These are phyloP conservation scores for Colletotrichum ledebouriae DNA, from an alignment of 2,329 filamentous ascomycete species.

Conservation along the genomic window DNA sequence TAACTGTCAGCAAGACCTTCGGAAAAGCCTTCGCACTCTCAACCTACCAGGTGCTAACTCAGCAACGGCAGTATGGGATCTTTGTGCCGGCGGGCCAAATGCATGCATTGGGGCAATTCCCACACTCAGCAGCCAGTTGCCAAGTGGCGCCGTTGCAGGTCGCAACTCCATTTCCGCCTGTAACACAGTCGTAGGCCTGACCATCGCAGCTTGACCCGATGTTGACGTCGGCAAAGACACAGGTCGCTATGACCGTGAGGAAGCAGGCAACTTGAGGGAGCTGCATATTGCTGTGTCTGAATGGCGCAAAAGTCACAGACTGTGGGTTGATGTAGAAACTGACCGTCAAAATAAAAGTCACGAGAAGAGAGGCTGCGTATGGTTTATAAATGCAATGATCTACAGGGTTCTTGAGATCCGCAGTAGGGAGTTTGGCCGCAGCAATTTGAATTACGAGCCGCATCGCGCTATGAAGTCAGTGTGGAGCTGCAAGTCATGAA, in stretches of 20 bases:
- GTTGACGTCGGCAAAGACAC: constrained; percentile 3
- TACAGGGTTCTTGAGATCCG: no score
- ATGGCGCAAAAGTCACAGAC: not conserved
- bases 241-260: constrained; percentile 1
- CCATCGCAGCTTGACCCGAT: constrained; percentile 14
- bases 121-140: constrained; percentile 17
- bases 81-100: not conserved
- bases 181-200: constrained; percentile 15
- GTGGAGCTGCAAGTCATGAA: no score
- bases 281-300: not conserved
- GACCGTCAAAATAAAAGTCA: no score
- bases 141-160: constrained; percentile 11
- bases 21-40: no score
- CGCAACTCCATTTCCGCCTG: constrained; percentile 1
- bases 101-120: constrained; percentile 3
- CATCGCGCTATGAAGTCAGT: no score
- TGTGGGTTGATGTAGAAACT: no score
- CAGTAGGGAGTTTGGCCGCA: no score
- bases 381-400: no score
- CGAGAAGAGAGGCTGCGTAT: no score
- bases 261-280: constrained; percentile 1
- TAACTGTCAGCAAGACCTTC: no score
- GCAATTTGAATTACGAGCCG: no score
- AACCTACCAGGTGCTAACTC: no score
- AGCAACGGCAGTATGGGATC: constrained; percentile 13